A percentile compares a stretch with the other conserved stretches of the same genome.
Evolutionary conservation across 495 filamentous ascomycete species (phyloP).

Genomic region (Neurospora pannonica): DNA sequence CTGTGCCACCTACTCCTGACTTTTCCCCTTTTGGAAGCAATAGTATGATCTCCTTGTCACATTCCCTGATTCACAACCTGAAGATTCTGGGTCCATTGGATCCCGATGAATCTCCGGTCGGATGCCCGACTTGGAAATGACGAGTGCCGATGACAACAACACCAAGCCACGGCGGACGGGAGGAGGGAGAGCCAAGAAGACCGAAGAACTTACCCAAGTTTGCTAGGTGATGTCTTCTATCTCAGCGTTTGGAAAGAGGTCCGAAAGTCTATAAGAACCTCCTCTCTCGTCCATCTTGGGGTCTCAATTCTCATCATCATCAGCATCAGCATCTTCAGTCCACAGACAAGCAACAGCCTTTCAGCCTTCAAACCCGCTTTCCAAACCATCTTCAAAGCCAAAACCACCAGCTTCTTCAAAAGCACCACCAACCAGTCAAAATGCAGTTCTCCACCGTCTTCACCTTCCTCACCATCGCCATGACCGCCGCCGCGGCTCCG

Average conservation of each 20-base stretch:
- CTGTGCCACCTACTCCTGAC: neutral
- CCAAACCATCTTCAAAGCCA: neutral
- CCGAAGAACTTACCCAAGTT: neutral
- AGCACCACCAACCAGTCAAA: slow-evolving; percentile 4
- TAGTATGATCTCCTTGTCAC: neutral
- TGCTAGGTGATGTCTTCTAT: neutral
- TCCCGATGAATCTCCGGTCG: neutral
- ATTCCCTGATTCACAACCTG: neutral
- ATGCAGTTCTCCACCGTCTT: slow-evolving; percentile 17
- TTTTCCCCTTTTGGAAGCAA: neutral
- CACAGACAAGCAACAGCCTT: neutral
- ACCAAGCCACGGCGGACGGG: neutral
- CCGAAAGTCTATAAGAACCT: slow-evolving; percentile 5
- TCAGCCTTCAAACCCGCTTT: neutral
- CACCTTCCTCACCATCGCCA: slow-evolving; percentile 14
- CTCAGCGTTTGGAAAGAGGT: neutral
- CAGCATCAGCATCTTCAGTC: slow-evolving; percentile 6
- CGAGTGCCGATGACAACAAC: neutral
- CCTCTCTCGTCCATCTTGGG: slow-evolving; percentile 1
- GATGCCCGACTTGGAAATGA: neutral
- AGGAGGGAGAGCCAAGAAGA: neutral
- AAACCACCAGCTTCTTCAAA: slow-evolving; percentile 1
- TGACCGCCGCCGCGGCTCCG: slow-evolving; percentile 12
- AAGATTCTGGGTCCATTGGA: neutral
- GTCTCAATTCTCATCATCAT: slow-evolving; percentile 2